Conservation (phyloP, 768 basidiomycete genomes). For the Russula brevipes region DNA sequence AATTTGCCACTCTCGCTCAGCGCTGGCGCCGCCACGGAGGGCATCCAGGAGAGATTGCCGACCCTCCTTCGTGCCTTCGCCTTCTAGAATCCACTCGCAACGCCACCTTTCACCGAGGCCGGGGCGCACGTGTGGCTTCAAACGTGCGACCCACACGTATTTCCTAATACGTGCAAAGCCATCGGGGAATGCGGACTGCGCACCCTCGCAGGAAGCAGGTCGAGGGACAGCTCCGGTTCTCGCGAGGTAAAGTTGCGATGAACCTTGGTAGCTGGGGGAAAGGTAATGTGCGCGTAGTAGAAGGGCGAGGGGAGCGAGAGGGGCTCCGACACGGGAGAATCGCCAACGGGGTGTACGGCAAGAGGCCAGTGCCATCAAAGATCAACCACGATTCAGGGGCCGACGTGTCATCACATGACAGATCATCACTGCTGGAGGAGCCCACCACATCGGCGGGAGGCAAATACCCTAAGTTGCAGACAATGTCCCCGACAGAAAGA, state of each 20-base stretch:
- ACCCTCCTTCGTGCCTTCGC: constrained; percentile 68
- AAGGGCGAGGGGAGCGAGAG: constrained; percentile 68
- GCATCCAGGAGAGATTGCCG: constrained; percentile 52
- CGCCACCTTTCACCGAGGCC: constrained; percentile 64
- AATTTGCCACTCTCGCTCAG: constrained; percentile 45
- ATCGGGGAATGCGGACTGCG: constrained; percentile 53
- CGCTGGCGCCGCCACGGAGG: constrained; percentile 37
- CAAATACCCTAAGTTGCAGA: constrained; percentile 78
- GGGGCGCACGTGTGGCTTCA: constrained; percentile 32
- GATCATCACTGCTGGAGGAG: constrained; percentile 17
- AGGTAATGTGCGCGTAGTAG: constrained; percentile 68
- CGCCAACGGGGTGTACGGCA: constrained; percentile 54
- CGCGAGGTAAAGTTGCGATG: constrained; percentile 32
- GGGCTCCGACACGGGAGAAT: constrained; percentile 51
- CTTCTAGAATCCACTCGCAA: constrained; percentile 77
- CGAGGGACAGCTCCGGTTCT: constrained; percentile 41
- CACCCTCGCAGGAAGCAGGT: constrained; percentile 43
- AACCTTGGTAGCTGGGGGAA: constrained; percentile 31
- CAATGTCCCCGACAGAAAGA: constrained; percentile 70
- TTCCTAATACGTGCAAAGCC: constrained; percentile 57
- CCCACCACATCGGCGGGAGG: constrained; percentile 36
- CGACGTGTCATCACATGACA: constrained; percentile 21
- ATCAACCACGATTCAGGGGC: constrained; percentile 57
- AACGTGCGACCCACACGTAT: constrained; percentile 60
- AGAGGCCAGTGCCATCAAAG: constrained; percentile 60